Evolutionary conservation across 2,329 filamentous ascomycete genomes (phyloP), one percentile per base, ranked within the genome.

Genomic region (Dothidotthia symphoricarpi): DNA sequence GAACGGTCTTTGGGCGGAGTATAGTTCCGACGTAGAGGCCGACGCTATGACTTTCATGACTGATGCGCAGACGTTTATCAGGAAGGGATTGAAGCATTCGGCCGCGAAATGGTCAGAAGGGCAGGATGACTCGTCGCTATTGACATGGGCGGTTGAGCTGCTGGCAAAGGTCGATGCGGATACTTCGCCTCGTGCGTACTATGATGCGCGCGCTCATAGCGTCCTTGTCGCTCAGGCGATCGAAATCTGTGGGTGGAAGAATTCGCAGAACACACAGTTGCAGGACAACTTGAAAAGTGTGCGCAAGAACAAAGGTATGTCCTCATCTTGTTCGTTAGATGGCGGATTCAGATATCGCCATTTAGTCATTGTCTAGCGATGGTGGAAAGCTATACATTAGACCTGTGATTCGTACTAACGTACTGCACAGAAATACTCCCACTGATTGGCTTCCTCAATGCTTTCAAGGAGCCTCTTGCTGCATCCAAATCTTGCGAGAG

Each of bases 21-120:
- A 72, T 32, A 68, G 67, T 25, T 45, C 69, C 8, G 75, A 77
- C 28, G 65, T 74, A 10, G 75, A 78, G 32, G 66, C 72, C 8
- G 76, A 78, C 28, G 74, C 76, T 6, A 64, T 75, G 36, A 70
- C 76, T 3, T 70, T 78, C 39, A 68, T 82, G 16, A 70, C 70
- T 9, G 69, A 76, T 48, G 74, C 75, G 8, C 72, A 75, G 33
- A 56, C 59, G 15, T 51, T 76, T 4, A 57, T 80, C n/a, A 69
- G 62, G 14, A 47, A 63, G 8, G 76, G 75, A 66, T 46, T 72
- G 6, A 49, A 45, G 13, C 40, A 25, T 31, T 44, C 61, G 27
- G 33, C 36, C n/a, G 28, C 37, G 6, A 34, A 17, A 1, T 46
- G 53, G 46, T 41, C 45, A 8, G 42, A 46, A n/a, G 50, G 29